Evolutionary conservation across 2,329 filamentous ascomycete genomes (phyloP).

Genomic region (Chaetomiaceae sp.): DNA sequence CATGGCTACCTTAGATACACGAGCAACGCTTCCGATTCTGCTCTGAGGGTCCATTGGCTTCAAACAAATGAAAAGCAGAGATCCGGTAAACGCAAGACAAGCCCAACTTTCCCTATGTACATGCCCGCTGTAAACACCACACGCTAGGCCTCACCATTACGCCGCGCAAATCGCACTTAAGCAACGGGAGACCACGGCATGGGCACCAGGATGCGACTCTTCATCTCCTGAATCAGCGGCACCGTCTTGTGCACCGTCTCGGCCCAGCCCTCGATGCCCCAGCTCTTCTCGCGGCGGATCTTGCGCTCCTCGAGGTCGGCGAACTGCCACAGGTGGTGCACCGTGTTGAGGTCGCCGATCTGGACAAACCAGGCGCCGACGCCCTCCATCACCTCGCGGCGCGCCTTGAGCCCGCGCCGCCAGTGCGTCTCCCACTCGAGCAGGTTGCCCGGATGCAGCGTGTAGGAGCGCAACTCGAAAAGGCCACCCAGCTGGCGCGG

Average conservation of each 20-base stretch:
- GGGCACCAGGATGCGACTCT: constrained; percentile 84
- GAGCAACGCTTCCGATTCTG: constrained; percentile 7
- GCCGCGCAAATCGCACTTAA: constrained; percentile 30
- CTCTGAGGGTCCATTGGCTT: no score
- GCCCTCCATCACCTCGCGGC: constrained; percentile 96
- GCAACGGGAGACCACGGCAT: constrained; percentile 96
- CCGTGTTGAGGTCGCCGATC: constrained; percentile 94
- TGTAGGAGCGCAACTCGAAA: constrained; percentile 96
- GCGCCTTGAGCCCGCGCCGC: constrained; percentile 83
- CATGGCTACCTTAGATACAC: no score
- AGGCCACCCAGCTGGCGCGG: constrained; percentile 85
- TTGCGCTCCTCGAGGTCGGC: constrained; percentile 93
- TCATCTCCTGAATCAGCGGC: constrained; percentile 93
- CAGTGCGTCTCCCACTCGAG: constrained; percentile 99
- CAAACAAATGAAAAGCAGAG: no score
- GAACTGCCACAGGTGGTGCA: constrained; percentile 98
- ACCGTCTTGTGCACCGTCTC: constrained; percentile 98
- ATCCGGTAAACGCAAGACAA: no score
- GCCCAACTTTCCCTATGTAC: constrained; percentile 1
- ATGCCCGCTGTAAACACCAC: not conserved
- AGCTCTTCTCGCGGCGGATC: constrained; percentile 84
- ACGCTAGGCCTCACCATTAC: not conserved
- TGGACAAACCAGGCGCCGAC: constrained; percentile 98
- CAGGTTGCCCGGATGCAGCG: constrained; percentile 87
- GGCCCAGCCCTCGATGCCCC: constrained; percentile 91